A percentile compares a stretch with the other conserved stretches of the same genome.
These are phyloP conservation scores for Zea luxurians DNA, from an alignment of 176 grass and related monocot genomes.

Conservation along the genomic window DNA sequence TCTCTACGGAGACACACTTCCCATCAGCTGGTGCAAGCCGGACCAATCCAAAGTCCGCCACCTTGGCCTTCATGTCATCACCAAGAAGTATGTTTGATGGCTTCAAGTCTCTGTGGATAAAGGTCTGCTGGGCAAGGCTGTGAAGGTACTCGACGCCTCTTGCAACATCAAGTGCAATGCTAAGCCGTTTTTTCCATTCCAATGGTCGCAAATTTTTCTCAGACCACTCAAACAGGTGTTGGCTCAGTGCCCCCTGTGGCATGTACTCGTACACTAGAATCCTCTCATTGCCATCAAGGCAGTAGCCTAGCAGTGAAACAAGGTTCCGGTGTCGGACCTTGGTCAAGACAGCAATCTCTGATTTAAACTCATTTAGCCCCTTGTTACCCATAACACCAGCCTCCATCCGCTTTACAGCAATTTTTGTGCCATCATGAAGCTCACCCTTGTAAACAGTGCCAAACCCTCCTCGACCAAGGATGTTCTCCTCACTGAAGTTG, in stretches of 20 bases:
- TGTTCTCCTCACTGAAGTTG: conserved; percentile 88
- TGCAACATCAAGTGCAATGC: conserved; percentile 87
- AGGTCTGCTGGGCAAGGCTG: conserved; percentile 87
- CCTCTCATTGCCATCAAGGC: conserved; percentile 87
- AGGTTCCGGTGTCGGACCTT: conserved; percentile 91
- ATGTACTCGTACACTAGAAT: conserved; percentile 97
- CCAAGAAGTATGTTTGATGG: conserved; percentile 94
- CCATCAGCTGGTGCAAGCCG: conserved; percentile 85
- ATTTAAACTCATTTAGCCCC: conserved; percentile 86
- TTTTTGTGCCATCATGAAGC: conserved; percentile 93
- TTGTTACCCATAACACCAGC: conserved; percentile 95
- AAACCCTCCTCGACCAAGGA: conserved; percentile 84
- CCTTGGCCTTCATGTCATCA: conserved; percentile 98
- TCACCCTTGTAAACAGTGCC: conserved; percentile 94
- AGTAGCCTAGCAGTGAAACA: conserved; percentile 89
- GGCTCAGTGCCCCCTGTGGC: conserved; percentile 80
- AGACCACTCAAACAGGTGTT: conserved; percentile 82
- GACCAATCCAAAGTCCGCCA: conserved; percentile 93
- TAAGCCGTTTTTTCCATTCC: conserved; percentile 92
- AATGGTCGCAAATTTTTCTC: conserved; percentile 59
- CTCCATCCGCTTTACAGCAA: conserved; percentile 95
- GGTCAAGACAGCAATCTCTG: conserved; percentile 87
- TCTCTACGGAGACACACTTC: conserved; percentile 80
- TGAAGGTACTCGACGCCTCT: conserved; percentile 96
- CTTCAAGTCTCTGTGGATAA: conserved; percentile 96